Base-by-base conservation (phyloP, 345 rosid genomes). In the Nephelium lappaceum region DNA sequence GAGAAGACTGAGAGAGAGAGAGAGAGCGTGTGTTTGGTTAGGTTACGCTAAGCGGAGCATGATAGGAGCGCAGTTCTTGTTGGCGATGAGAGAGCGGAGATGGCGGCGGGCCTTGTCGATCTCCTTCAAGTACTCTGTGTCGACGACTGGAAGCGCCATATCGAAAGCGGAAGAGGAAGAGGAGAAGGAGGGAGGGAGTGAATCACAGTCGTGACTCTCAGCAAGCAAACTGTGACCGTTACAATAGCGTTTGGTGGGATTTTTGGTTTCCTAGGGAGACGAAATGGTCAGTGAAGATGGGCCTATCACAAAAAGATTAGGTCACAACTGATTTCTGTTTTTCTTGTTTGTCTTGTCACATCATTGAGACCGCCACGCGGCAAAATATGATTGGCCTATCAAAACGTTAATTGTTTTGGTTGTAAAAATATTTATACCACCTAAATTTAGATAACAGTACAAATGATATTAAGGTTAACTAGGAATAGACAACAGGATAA, bases 21-120 rank as follows among this genome's bases (percentile, higher is more conserved):
- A 67, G 74, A 74, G 36, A 9, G 62, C 69, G 81, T n/a, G 64
- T 60, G 9, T 0, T 49, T n/a, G n/a, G n/a, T 51, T 60, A 45
- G 25, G 23, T 60, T 87, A 95, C 97, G 99, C 99, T 76, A 93
- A 85, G 78, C 99, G 94, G 63, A 95, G 96, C 98, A 93, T 93
- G 85, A 93, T 92, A 9, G 99, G 99, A 85, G 98, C 98, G 75
- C 98, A 93, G 86, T 89, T 90, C 87, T 88, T 92, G 85, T 10
- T 77, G 24, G 98, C 89, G 86, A 93, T 93, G 79, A 95, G 88
- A 36, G 97, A 91, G 25, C 98, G 98, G 79, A 93, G 97, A 73
- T 93, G 94, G 77, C 97, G 97, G 57, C 99, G 98, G 78, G 96
- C 96, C 82, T 89, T 92, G 79, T 87, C 94, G 85, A 95, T 85